Conservation (phyloP, 129 eudicot species). For the Artemisia tridentata region DNA sequence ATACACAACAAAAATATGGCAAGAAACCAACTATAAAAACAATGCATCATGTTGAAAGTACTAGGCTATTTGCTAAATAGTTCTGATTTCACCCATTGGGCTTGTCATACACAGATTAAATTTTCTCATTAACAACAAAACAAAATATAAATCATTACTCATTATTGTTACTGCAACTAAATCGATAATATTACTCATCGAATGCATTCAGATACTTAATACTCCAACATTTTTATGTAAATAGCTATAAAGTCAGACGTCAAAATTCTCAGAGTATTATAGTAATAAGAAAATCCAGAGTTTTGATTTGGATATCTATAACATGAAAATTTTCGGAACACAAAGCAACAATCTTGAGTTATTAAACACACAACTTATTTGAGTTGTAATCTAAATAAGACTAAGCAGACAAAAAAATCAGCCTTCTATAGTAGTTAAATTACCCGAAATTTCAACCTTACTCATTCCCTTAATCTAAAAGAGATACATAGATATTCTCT, state of each 20-base stretch:
- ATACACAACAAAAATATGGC: background rate
- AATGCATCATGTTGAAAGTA: background rate
- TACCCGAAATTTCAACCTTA: background rate
- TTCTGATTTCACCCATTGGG: conserved; percentile 3
- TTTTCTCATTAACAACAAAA: background rate
- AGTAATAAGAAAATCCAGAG: no score
- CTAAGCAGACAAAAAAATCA: background rate
- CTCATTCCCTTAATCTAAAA: background rate
- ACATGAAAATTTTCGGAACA: conserved; percentile 13
- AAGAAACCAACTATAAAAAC: background rate
- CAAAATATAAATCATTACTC: background rate
- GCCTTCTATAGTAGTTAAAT: background rate
- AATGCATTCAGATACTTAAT: no score
- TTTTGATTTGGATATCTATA: no score
- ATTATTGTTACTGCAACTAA: background rate
- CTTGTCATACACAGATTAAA: background rate
- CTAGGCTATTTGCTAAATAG: background rate
- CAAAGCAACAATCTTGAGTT: conserved; percentile 2
- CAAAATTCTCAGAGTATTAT: no score
- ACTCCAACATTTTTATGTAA: no score
- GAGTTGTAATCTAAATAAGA: background rate
- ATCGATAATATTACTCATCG: background rate
- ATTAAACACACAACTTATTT: conserved; percentile 2
- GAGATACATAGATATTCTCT: background rate
- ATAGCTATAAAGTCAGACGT: no score